phyloP scores from a whole-genome alignment of 257 asterid species.

The Prunella vulgaris region DNA sequence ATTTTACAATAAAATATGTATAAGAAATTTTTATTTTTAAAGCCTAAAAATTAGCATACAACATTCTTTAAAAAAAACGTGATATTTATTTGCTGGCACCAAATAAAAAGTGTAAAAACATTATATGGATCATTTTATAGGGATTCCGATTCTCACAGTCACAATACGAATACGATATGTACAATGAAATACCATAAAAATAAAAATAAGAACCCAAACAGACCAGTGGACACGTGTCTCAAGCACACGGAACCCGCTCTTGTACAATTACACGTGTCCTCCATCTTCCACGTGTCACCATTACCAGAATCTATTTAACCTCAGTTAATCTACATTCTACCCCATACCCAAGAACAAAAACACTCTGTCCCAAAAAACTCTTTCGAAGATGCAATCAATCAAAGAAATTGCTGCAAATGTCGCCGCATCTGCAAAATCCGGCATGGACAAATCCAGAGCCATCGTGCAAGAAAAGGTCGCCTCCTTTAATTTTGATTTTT shows the following conservation, averaged over 20 bases:
- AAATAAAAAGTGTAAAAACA: no score
- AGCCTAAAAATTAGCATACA: no score
- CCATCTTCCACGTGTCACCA: conserved; percentile 14
- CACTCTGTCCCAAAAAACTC: neutral
- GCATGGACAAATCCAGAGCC: conserved; percentile 70
- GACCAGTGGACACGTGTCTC: conserved; percentile 15
- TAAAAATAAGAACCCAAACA: no score
- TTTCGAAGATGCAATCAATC: conserved; percentile 43
- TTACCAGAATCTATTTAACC: conserved; percentile 13
- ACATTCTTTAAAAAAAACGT: no score
- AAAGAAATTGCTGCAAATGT: conserved; percentile 59
- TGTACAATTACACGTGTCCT: conserved; percentile 10
- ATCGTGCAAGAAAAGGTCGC: conserved; percentile 55
- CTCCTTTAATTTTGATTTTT: no score
- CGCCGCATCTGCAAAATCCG: conserved; percentile 70
- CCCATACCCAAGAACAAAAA: neutral
- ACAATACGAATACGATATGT: no score
- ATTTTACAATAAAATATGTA: no score
- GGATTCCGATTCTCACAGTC: no score
- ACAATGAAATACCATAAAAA: no score
- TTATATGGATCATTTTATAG: no score
- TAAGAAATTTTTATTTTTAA: no score
- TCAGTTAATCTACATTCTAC: neutral
- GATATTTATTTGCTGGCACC: no score
- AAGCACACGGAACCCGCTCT: neutral